These are phyloP conservation scores for Colletotrichum cuscutae DNA, from an alignment of 2,329 filamentous ascomycete species.

Conservation along the genomic window DNA sequence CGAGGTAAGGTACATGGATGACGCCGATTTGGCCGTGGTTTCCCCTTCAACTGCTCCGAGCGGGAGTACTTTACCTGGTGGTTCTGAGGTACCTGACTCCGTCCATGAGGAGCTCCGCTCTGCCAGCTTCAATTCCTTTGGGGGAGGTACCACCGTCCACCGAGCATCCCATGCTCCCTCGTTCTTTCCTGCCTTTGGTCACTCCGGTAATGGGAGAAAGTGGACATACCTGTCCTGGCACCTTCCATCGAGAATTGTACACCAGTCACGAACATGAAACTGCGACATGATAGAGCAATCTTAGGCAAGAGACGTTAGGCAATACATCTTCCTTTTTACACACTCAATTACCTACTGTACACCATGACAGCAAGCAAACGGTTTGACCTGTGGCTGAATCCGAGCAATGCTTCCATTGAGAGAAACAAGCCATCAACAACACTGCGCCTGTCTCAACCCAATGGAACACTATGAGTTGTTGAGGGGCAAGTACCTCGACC, in stretches of 20 bases:
- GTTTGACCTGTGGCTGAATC: not conserved
- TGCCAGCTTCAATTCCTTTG: not conserved
- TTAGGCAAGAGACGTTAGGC: not conserved
- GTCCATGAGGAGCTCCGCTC: conserved; percentile 9
- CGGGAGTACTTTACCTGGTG: not conserved
- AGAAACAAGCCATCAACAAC: not conserved
- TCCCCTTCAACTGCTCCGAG: not conserved
- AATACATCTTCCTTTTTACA: not conserved
- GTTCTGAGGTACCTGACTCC: too few relatives aligned
- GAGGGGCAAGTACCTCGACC: conserved; percentile 15
- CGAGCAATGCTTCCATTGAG: not conserved
- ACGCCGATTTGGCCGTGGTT: not conserved
- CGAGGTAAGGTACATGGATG: conserved; percentile 8
- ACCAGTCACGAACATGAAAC: not conserved
- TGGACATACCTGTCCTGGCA: not conserved
- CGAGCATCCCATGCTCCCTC: not conserved
- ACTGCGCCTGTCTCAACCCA: conserved; percentile 4
- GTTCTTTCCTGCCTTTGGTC: not conserved
- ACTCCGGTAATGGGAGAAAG: not conserved
- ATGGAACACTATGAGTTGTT: conserved; percentile 1
- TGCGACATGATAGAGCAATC: not conserved
- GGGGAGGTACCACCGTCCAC: not conserved
- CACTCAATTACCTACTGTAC: not conserved
- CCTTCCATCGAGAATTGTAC: not conserved
- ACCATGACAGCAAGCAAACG: not conserved